phyloP scores from a whole-genome alignment of 176 grass and related monocot genomes.

The Raddia distichophylla region DNA sequence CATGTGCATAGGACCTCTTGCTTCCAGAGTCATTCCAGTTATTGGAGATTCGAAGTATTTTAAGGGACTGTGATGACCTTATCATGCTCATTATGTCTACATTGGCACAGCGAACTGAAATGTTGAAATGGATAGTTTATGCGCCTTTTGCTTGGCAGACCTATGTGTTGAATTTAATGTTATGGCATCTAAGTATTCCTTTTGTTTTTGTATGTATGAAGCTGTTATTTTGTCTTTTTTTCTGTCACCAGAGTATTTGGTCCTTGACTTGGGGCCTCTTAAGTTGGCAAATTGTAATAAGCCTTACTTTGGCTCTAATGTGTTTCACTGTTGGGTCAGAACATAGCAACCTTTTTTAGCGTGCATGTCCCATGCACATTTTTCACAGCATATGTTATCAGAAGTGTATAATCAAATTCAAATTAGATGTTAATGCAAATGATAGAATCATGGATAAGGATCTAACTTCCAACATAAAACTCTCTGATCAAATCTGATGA shows the following conservation, averaged over 20 bases:
- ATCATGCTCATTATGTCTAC: not conserved
- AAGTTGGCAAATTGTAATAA: not conserved
- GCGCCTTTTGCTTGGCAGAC: not conserved
- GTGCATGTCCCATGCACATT: not conserved
- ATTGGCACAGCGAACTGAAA: constrained; percentile 5
- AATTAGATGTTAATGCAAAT: too few species aligned
- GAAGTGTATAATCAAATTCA: too few species aligned
- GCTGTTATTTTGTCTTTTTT: not conserved
- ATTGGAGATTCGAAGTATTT: not conserved
- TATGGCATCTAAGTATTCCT: not conserved
- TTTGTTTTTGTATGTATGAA: not conserved
- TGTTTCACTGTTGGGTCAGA: not conserved
- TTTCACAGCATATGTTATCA: too few species aligned
- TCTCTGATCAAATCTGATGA: too few species aligned
- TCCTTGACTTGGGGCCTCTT: constrained; percentile 1
- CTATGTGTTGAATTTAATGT: not conserved
- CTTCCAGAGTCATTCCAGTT: not conserved
- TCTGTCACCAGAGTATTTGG: not conserved
- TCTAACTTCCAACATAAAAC: too few species aligned
- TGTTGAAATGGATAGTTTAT: not conserved
- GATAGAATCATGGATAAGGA: too few species aligned
- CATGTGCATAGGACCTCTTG: not conserved
- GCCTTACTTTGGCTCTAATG: not conserved
- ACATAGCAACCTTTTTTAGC: not conserved
- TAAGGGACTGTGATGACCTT: not conserved